Evolutionary conservation across 352 stramenopile genomes (phyloP).

Genomic region (Phytophthora sp.): DNA sequence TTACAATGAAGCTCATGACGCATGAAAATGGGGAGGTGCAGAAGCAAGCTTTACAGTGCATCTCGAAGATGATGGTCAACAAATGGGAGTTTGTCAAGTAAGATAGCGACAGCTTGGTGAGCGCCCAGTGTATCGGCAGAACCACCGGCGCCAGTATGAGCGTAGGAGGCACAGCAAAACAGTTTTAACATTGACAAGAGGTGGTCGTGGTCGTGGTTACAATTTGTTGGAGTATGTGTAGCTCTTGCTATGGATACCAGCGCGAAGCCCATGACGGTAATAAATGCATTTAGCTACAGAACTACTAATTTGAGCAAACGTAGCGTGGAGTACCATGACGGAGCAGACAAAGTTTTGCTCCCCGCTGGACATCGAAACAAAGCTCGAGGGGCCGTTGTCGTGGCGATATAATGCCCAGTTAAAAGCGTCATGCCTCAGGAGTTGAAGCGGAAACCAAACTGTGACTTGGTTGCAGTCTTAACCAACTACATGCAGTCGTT

Average conservation of each 20-base stretch:
- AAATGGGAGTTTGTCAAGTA: constrained; percentile 97
- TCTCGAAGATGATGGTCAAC: constrained; percentile 99
- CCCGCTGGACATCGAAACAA: too few species aligned
- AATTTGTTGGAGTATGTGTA: constrained; percentile 17
- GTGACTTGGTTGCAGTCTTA: too few species aligned
- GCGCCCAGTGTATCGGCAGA: neutral
- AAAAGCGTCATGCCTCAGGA: too few species aligned
- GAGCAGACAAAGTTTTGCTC: too few species aligned
- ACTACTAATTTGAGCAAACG: too few species aligned
- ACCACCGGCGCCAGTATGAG: neutral
- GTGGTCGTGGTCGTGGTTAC: constrained; percentile 11
- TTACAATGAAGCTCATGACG: constrained; percentile 98
- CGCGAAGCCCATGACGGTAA: constrained; percentile 4
- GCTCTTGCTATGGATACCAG: neutral
- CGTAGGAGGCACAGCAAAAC: constrained; percentile 10
- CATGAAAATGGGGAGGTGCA: constrained; percentile 96
- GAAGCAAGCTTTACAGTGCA: constrained; percentile 97
- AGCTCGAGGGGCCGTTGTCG: too few species aligned
- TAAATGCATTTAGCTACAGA: constrained; percentile 11
- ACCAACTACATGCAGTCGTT: too few species aligned
- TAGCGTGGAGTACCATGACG: too few species aligned
- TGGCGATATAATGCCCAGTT: too few species aligned
- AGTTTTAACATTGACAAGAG: constrained; percentile 27
- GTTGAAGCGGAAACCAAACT: too few species aligned
- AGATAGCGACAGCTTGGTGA: constrained; percentile 12